These are phyloP conservation scores for Diaporthe ampelina DNA, from an alignment of 2,329 filamentous ascomycete genomes.

Conservation along the genomic window DNA sequence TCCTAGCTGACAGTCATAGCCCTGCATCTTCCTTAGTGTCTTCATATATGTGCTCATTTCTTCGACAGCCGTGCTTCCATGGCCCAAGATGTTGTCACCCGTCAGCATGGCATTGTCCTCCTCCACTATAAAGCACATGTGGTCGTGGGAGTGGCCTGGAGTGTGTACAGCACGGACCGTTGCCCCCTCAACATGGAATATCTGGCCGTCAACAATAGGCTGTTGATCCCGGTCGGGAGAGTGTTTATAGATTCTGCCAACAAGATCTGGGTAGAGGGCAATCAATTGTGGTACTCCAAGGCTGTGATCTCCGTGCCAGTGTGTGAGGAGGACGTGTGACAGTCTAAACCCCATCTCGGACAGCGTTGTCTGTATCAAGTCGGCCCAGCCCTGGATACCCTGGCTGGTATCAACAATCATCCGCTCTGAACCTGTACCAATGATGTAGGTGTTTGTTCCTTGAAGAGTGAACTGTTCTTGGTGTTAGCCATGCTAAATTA, in stretches of 20 bases:
- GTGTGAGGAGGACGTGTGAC: slow-evolving; percentile 72
- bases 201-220: slow-evolving; percentile 63
- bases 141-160: slow-evolving; percentile 83
- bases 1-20: slow-evolving; percentile 52
- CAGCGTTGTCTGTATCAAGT: slow-evolving; percentile 52
- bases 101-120: slow-evolving; percentile 90
- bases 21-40: slow-evolving; percentile 41
- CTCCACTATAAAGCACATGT: slow-evolving; percentile 82
- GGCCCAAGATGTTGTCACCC: slow-evolving; percentile 89
- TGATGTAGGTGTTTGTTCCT: slow-evolving; percentile 84
- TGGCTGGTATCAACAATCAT: slow-evolving; percentile 82
- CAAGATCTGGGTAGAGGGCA: slow-evolving; percentile 54
- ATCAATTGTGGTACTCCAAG: slow-evolving; percentile 74
- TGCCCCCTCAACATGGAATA: slow-evolving; percentile 70
- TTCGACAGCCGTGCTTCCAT: slow-evolving; percentile 89
- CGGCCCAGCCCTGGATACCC: slow-evolving; percentile 72
- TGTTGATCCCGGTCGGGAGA: slow-evolving; percentile 50
- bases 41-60: slow-evolving; percentile 70
- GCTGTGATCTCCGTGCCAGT: slow-evolving; percentile 82
- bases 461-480: slow-evolving; percentile 58
- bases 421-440: slow-evolving; percentile 68
- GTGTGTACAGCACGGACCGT: slow-evolving; percentile 75
- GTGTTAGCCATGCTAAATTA: slow-evolving; percentile 2
- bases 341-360: slow-evolving; percentile 48
- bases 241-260: slow-evolving; percentile 51